These are phyloP conservation scores for Pestalotiopsis sp. DNA, from an alignment of 2,329 filamentous ascomycete species.

Conservation along the genomic window DNA sequence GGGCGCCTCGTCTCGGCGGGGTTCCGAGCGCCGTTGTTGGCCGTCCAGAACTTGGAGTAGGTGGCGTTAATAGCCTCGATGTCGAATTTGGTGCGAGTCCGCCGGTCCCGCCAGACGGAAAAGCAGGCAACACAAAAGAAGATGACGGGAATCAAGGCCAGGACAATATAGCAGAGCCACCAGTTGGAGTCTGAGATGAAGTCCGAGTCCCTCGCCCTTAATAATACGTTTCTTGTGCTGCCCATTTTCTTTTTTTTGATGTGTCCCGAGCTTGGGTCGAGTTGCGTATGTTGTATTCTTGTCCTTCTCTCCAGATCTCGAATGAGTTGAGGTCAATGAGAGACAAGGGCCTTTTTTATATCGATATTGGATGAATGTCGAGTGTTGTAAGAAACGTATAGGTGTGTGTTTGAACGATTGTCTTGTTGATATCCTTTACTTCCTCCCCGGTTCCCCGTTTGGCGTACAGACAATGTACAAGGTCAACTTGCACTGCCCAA, in stretches of 20 bases:
- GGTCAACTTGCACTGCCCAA: conserved; percentile 13
- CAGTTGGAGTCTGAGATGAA: conserved; percentile 23
- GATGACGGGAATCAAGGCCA: conserved; percentile 25
- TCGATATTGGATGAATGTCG: not conserved
- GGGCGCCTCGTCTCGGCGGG: not conserved
- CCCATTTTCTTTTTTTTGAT: not conserved
- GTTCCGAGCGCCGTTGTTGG: not conserved
- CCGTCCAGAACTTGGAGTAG: conserved; percentile 34
- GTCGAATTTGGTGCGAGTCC: conserved; percentile 14
- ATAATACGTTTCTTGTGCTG: not conserved
- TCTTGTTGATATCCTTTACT: not conserved
- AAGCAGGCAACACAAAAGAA: conserved; percentile 22
- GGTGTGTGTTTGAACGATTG: not conserved
- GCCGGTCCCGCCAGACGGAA: conserved; percentile 21
- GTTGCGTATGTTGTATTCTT: not conserved
- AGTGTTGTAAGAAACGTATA: not conserved
- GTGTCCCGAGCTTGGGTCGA: not conserved
- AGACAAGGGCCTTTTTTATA: not conserved
- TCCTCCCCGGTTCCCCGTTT: not conserved
- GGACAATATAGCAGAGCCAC: conserved; percentile 26
- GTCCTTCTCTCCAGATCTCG: not conserved
- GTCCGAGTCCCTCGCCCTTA: not conserved
- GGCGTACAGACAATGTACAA: not conserved
- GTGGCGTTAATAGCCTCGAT: conserved; percentile 24
- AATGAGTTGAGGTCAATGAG: not conserved